Base-by-base conservation (phyloP, 2,329 filamentous ascomycete genomes). In the Lasiodiplodia theobromae region DNA sequence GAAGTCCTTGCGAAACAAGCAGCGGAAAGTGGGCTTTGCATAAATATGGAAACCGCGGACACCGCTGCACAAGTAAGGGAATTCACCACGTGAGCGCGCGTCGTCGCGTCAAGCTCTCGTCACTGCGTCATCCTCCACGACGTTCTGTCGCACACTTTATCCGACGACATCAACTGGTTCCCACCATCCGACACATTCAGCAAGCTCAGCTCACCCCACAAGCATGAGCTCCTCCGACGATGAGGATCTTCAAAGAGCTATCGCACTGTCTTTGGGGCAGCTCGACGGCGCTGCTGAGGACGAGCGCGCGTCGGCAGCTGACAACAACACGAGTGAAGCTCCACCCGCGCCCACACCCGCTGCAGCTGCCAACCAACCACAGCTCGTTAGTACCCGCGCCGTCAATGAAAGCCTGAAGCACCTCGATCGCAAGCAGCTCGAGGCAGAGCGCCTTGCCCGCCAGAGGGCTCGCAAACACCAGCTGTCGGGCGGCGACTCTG, bases 401-500 rank as follows among this genome's bases (percentile, higher is more conserved):
- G 12, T 66, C 63, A 66, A 66, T 18, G 63, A 56, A 0, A 86
- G 86, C 3, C 12, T 64, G 60, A 52, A 38, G 47, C 12, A 25
- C 8, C 79, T 97, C 1, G 87, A 97, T 80, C 87, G 94, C 44
- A 93, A 90, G 78, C 87, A 88, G 65, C 96, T 97, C 93, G 95
- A 97, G 78, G 85, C 89, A 74, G 93, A 96, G 76, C 89, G 95
- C 51, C 85, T 97, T 16, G 89, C 88, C 25, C 87, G 94, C 72
- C 78, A 89, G 23, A 84, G 81, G 49, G 85, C 83, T 44, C 82
- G 85, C 53, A 92, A 94, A 77, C 86, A 88, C 44, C 86, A 87
- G 77, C 23, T 37, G 18, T 71, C 71, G 37, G 57, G 54, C 6
- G 28, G 40, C 3, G 52, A 31, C 25, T 54, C 49, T 31, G 31